These are phyloP conservation scores for Mycena amicta DNA, from an alignment of 768 basidiomycete genomes.

Conservation along the genomic window DNA sequence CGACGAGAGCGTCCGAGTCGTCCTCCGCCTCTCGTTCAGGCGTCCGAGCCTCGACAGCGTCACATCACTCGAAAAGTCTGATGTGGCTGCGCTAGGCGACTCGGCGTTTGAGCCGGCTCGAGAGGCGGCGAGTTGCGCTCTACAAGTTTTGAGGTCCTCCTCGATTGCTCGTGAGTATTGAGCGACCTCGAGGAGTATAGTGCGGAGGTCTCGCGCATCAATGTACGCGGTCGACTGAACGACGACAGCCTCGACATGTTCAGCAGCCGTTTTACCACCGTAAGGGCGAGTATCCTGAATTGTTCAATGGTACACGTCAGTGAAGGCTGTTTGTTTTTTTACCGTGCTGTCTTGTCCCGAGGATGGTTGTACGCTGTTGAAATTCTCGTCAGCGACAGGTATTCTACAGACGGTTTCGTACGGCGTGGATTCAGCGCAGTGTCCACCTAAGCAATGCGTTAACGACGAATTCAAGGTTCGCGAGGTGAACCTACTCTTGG, in stretches of 20 bases:
- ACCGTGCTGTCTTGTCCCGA: not conserved
- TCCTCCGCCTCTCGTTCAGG: not conserved
- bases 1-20: slow-evolving; percentile 3
- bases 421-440: too few relatives aligned
- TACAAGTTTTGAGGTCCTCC: slow-evolving; percentile 1
- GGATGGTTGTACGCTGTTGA: not conserved
- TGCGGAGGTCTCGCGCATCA: slow-evolving; percentile 12
- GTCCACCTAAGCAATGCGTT: too few relatives aligned
- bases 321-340: too few relatives aligned
- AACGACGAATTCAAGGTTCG: too few relatives aligned
- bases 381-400: too few relatives aligned
- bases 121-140: not conserved
- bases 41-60: slow-evolving; percentile 1
- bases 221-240: slow-evolving; percentile 21
- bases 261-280: slow-evolving; percentile 46
- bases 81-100: not conserved
- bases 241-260: slow-evolving; percentile 31
- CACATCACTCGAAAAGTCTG: not conserved
- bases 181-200: slow-evolving; percentile 14
- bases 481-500: not conserved
- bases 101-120: not conserved
- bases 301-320: not conserved
- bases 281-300: not conserved
- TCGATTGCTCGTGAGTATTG: slow-evolving; percentile 16
- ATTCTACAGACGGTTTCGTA: too few relatives aligned